Base-by-base conservation (phyloP, 768 basidiomycete species). In the Leccinum longicurvipes region DNA sequence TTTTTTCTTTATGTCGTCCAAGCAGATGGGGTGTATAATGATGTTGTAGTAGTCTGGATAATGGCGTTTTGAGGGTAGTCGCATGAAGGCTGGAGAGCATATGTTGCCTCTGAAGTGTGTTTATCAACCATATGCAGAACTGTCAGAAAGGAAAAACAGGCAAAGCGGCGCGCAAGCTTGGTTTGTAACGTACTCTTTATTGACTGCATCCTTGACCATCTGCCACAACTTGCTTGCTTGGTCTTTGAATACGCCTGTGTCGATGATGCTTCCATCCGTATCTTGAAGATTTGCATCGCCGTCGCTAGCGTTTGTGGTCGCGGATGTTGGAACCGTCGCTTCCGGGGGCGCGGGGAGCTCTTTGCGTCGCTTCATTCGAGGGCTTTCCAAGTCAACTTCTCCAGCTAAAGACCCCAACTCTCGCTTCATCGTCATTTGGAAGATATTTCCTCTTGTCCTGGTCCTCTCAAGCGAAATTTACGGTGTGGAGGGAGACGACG, bases 11-110 rank as follows among this genome's bases (percentile, higher is more conserved):
- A 97, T 93, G 60, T 95, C 91, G 44, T 92, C 89, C 50, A 97
- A 77, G 25, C 91, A 86, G 62, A 97, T 91, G 28, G 95, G 94
- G 24, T 82, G 77, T 62, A 84, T 77, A 67, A 95, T 96, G 60
- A 86, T 58, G 23, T 72, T 67, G 72, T 95, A 97, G 73, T 98
- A 98, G 75, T 95, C 93, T 39, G 92, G 83, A 72, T 90, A 92
- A 55, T 77, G 76, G 55, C 84, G 81, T 72, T 85, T 89, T 44
- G 83, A 79, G 19, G 89, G 89, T 60, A 84, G 80, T 56, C 80
- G 81, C 65, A 87, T 68, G 71, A 92, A 93, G 63, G 82, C 82
- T 57, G 74, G 59, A 24, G 87, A 83, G 55, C 89, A 75, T 60
- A 74, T 68, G 57, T 82, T 80, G 63, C 86, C 89, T 58, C 89